phyloP scores from a whole-genome alignment of 1,284 basidiomycete genomes.

The Kalmanozyma brasiliensis region DNA sequence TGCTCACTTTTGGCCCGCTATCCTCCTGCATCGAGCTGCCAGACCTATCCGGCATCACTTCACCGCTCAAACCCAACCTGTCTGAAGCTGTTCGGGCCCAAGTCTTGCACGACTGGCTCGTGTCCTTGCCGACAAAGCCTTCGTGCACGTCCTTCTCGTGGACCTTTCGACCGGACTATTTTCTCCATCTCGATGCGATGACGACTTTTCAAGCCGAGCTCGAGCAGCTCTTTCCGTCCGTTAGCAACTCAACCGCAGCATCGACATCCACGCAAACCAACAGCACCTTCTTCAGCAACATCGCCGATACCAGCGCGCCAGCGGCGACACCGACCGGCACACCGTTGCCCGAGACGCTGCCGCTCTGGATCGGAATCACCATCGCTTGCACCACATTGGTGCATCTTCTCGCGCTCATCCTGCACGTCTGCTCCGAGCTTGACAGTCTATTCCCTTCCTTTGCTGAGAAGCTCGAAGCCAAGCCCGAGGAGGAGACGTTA shows the following conservation, averaged over 20 bases:
- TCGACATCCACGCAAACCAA: background rate
- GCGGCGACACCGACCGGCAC: background rate
- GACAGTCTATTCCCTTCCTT: slow-evolving; percentile 16
- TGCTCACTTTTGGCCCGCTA: slow-evolving; percentile 30
- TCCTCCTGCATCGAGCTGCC: slow-evolving; percentile 30
- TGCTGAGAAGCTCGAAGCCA: background rate
- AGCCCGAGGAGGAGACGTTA: background rate
- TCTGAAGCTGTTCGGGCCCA: slow-evolving; percentile 3
- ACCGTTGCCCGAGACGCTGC: slow-evolving; percentile 6
- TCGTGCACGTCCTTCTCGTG: slow-evolving; percentile 17
- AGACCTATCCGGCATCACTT: background rate
- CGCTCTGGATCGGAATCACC: slow-evolving; percentile 26
- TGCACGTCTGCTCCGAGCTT: slow-evolving; percentile 24
- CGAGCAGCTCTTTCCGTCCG: slow-evolving; percentile 14
- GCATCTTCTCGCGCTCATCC: slow-evolving; percentile 13
- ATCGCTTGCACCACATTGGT: slow-evolving; percentile 7
- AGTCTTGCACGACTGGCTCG: slow-evolving; percentile 13
- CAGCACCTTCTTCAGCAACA: slow-evolving; percentile 3
- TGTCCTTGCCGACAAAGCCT: slow-evolving; percentile 1
- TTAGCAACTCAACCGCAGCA: background rate
- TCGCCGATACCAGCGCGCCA: background rate
- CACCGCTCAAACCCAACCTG: background rate
- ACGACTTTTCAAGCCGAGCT: slow-evolving; percentile 13
- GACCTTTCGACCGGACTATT: slow-evolving; percentile 22
- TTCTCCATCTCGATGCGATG: slow-evolving; percentile 12